Percentiles rank a stretch among this genome's conserved stretches.
Evolutionary conservation across 106 monocot genomes (phyloP).

Genomic region (Dioscorea dumetorum): DNA sequence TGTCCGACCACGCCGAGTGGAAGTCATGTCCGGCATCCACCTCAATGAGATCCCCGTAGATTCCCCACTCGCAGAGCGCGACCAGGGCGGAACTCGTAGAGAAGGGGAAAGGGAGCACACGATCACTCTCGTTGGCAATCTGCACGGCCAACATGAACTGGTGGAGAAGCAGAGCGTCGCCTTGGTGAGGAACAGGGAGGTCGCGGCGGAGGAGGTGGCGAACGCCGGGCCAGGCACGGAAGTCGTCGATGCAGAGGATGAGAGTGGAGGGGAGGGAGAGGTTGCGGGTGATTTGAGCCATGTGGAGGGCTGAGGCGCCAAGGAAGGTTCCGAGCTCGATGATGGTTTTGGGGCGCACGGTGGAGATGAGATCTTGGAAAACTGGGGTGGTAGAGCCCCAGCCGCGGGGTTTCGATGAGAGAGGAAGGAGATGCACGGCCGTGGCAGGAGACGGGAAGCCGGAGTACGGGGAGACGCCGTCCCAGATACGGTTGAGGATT

Average conservation of each 20-base stretch:
- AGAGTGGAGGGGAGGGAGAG: conserved; percentile 22
- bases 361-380: conserved; percentile 42
- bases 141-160: conserved; percentile 62
- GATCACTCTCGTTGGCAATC: conserved; percentile 17
- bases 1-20: conserved; percentile 71
- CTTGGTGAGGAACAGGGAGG: conserved; percentile 24
- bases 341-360: conserved; percentile 42
- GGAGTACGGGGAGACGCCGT: conserved; percentile 33
- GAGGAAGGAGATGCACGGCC: conserved; percentile 20
- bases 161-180: conserved; percentile 44
- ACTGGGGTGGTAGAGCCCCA: conserved; percentile 54
- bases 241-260: conserved; percentile 78
- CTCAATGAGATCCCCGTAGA: conserved; percentile 64
- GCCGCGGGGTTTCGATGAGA: conserved; percentile 21
- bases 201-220: conserved; percentile 24
- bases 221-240: conserved; percentile 71
- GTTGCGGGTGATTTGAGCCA: conserved; percentile 48
- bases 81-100: conserved; percentile 43
- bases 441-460: conserved; percentile 37
- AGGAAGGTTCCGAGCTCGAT: conserved; percentile 80
- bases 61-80: conserved; percentile 55
- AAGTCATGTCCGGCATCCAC: conserved; percentile 87
- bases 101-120: conserved; percentile 57
- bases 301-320: conserved; percentile 84
- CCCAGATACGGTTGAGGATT: conserved; percentile 18